These are phyloP conservation scores for Excoecaria agallocha DNA, from an alignment of 345 rosid genomes.

Conservation along the genomic window DNA sequence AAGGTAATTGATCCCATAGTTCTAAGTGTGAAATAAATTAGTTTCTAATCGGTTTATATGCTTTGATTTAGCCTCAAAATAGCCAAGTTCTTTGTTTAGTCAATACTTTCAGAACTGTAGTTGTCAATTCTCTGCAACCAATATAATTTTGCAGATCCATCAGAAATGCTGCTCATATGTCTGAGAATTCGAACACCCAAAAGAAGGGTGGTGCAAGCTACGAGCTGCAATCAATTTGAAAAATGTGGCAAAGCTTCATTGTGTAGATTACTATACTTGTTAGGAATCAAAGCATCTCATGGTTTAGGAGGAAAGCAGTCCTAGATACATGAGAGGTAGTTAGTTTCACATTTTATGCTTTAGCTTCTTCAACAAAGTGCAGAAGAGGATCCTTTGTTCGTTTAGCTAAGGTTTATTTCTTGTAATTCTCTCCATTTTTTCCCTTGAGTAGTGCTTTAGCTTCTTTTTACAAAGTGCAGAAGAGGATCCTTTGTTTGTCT, in stretches of 20 bases:
- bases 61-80: neutral
- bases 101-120: too few relatives aligned
- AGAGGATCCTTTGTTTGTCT: neutral
- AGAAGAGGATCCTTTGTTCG: neutral
- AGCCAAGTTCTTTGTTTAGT: neutral
- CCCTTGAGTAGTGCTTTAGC: neutral
- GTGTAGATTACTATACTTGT: conserved; percentile 12
- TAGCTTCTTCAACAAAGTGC: neutral
- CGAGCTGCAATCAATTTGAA: conserved; percentile 53
- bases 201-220: conserved; percentile 70
- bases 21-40: neutral
- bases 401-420: neutral
- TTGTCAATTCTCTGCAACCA: neutral
- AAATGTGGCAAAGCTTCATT: conserved; percentile 24
- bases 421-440: neutral
- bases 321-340: conserved; percentile 9
- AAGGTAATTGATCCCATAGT: conserved; percentile 29
- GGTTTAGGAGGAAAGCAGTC: conserved; percentile 12
- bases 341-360: neutral
- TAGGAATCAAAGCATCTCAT: conserved; percentile 23
- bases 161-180: conserved; percentile 28
- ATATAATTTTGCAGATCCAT: conserved; percentile 23
- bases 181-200: conserved; percentile 33
- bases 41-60: too few relatives aligned
- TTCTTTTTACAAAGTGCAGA: conserved; percentile 1